These are phyloP conservation scores for Naematelia aurantialba DNA, from an alignment of 768 basidiomycete species.

Conservation along the genomic window DNA sequence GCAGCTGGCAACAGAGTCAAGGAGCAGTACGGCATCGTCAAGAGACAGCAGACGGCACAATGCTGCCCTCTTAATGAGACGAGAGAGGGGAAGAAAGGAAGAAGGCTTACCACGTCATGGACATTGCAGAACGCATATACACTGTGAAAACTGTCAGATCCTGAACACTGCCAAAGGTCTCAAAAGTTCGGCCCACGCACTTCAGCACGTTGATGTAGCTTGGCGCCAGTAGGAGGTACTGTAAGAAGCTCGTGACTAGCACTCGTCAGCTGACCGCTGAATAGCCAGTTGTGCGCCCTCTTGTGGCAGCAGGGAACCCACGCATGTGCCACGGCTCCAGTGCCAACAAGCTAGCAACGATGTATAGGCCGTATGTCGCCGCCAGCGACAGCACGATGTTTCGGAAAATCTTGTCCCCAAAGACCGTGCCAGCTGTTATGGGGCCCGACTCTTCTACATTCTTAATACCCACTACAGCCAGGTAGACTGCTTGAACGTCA, in stretches of 20 bases:
- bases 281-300: background rate
- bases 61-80: background rate
- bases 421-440: conserved; percentile 60
- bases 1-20: background rate
- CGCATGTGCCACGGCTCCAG: conserved; percentile 97
- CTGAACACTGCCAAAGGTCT: too few species aligned
- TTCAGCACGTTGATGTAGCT: conserved; percentile 91
- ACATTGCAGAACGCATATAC: conserved; percentile 59
- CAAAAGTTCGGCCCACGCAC: conserved; percentile 65
- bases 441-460: conserved; percentile 55
- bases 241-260: conserved; percentile 79
- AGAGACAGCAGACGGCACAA: background rate
- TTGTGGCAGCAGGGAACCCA: conserved; percentile 13
- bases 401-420: conserved; percentile 67
- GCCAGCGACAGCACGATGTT: conserved; percentile 79
- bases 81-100: background rate
- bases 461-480: conserved; percentile 77
- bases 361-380: conserved; percentile 85
- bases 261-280: conserved; percentile 3
- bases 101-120: conserved; percentile 48
- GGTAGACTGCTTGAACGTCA: conserved; percentile 59
- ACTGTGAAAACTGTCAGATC: conserved; percentile 40
- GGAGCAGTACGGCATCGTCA: background rate
- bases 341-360: conserved; percentile 70
- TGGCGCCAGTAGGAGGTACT: conserved; percentile 65